These are phyloP conservation scores for Plasmodium inui DNA, from an alignment of 169 alveolate species.

Conservation along the genomic window DNA sequence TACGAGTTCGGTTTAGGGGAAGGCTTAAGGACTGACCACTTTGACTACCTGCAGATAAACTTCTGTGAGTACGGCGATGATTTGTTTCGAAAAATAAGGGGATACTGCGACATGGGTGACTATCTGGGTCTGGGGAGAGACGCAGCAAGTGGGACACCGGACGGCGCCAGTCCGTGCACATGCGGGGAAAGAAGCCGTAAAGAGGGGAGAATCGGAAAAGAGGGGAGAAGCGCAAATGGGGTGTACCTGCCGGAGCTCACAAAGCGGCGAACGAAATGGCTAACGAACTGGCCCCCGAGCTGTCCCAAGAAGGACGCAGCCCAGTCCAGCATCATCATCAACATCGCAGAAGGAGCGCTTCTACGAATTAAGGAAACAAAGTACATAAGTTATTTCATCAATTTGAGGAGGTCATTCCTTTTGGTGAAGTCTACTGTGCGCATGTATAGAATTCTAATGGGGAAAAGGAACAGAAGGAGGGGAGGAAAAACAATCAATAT, in stretches of 20 bases:
- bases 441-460: conserved; percentile 9
- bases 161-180: neutral
- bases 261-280: neutral
- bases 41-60: conserved; percentile 35
- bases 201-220: neutral
- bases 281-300: neutral
- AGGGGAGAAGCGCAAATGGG: neutral
- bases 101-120: neutral
- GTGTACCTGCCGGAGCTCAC: neutral
- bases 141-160: neutral
- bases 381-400: conserved; percentile 17
- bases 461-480: neutral
- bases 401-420: conserved; percentile 36
- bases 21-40: neutral
- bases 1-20: conserved; percentile 34
- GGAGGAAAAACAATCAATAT: neutral
- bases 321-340: neutral
- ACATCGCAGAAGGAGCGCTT: conserved; percentile 22
- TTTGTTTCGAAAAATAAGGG: conserved; percentile 35
- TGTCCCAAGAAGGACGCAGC: neutral
- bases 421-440: conserved; percentile 1
- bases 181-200: neutral
- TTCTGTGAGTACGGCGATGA: conserved; percentile 71
- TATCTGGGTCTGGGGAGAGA: neutral
- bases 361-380: conserved; percentile 34